These are phyloP conservation scores for Gossypium arboreum DNA, from an alignment of 345 rosid genomes.

Conservation along the genomic window DNA sequence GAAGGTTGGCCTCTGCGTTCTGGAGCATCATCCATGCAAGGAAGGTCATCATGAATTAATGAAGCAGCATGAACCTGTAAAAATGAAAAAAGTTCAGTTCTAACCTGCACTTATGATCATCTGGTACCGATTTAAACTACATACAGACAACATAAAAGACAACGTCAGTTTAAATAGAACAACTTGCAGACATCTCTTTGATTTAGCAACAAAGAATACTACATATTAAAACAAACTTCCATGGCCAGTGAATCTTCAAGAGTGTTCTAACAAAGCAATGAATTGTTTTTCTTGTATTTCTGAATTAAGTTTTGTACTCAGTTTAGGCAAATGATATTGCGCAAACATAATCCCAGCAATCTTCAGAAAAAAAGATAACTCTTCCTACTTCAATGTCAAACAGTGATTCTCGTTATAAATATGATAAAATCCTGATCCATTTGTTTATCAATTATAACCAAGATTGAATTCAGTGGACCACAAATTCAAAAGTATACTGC, in stretches of 20 bases:
- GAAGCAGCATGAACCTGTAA: constrained; percentile 84
- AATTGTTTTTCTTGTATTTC: too few species aligned
- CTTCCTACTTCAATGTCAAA: background rate
- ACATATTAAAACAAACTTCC: background rate
- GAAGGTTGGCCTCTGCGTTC: constrained; percentile 87
- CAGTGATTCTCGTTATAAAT: background rate
- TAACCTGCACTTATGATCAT: background rate
- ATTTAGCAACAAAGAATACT: background rate
- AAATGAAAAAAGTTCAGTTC: constrained; percentile 8
- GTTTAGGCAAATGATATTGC: too few species aligned
- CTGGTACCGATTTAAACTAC: background rate
- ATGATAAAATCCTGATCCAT: background rate
- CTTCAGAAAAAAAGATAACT: too few species aligned
- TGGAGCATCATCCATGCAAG: constrained; percentile 90
- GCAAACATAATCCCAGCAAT: too few species aligned
- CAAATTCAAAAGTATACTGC: background rate
- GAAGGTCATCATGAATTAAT: constrained; percentile 88
- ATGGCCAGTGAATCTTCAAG: background rate
- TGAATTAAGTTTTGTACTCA: too few species aligned
- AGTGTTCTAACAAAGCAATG: too few species aligned
- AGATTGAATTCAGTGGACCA: background rate
- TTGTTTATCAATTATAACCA: background rate
- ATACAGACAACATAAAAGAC: background rate
- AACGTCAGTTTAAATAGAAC: background rate
- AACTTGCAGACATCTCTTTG: background rate